These are phyloP conservation scores for Boletus tomentosulus DNA, from an alignment of 768 basidiomycete species.

Conservation along the genomic window DNA sequence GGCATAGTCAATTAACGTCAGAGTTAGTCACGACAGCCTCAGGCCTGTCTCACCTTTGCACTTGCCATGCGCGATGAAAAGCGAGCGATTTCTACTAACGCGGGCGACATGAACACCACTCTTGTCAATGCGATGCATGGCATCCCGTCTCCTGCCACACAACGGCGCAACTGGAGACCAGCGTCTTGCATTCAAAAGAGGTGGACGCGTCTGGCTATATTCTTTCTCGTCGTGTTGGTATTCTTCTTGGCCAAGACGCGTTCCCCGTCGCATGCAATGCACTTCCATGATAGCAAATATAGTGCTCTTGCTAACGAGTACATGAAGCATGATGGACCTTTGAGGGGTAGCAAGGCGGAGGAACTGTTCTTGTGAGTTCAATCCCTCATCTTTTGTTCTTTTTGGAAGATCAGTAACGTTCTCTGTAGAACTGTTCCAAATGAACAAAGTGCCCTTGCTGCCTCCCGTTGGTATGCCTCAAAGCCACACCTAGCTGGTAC, in stretches of 20 bases:
- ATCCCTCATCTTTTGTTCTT: not conserved
- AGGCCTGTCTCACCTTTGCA: too few relatives aligned
- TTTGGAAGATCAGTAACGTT: not conserved
- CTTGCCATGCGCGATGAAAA: slow-evolving; percentile 20
- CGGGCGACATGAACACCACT: not conserved
- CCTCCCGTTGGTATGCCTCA: slow-evolving; percentile 50
- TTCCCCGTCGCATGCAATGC: not conserved
- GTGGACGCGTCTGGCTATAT: slow-evolving; percentile 11
- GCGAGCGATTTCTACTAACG: not conserved
- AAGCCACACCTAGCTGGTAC: slow-evolving; percentile 63
- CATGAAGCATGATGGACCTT: slow-evolving; percentile 17
- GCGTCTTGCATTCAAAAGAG: slow-evolving; percentile 6
- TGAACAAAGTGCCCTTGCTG: slow-evolving; percentile 42
- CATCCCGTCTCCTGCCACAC: slow-evolving; percentile 20
- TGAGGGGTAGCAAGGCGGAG: slow-evolving; percentile 38
- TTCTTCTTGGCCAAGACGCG: slow-evolving; percentile 16
- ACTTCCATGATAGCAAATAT: slow-evolving; percentile 11
- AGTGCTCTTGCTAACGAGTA: slow-evolving; percentile 15
- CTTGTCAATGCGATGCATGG: too few relatives aligned
- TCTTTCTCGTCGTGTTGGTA: slow-evolving; percentile 5
- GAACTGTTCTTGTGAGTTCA: slow-evolving; percentile 41
- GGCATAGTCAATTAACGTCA: too few relatives aligned
- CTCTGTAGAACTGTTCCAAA: slow-evolving; percentile 46
- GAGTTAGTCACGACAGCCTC: too few relatives aligned
- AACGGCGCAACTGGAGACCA: slow-evolving; percentile 1